Percentiles rank a stretch among this genome's conserved stretches.
Evolutionary conservation across 2,329 filamentous ascomycete species (phyloP).

Genomic region (Eurotiales sp.): DNA sequence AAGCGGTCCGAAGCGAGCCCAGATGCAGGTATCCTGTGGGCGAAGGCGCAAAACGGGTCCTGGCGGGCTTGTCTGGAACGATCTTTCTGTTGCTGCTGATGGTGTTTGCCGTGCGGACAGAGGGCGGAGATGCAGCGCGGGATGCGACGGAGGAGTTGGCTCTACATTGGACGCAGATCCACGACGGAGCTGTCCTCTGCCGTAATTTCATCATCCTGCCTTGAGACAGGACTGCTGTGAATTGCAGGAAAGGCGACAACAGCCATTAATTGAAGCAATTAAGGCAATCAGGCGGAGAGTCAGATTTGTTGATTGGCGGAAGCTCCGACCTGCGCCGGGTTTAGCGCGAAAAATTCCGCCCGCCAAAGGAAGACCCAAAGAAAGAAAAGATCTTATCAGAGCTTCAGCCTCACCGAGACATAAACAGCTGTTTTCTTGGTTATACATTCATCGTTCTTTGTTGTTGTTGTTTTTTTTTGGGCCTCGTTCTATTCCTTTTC

Average conservation of each 20-base stretch:
- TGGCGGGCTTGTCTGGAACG: constrained; percentile 54
- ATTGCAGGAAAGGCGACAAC: too few relatives aligned
- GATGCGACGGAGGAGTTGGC: constrained; percentile 27
- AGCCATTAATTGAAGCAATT: too few relatives aligned
- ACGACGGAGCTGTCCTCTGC: constrained; percentile 23
- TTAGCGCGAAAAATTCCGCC: constrained; percentile 10
- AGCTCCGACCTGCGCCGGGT: constrained; percentile 5
- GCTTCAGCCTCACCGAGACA: neutral
- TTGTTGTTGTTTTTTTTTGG: neutral
- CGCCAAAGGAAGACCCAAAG: neutral
- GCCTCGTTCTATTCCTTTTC: neutral
- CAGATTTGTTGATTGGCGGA: neutral
- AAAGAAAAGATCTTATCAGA: constrained; percentile 12
- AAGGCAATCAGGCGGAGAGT: too few relatives aligned
- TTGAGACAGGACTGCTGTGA: neutral
- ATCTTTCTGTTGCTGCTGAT: constrained; percentile 32
- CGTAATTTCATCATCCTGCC: constrained; percentile 4
- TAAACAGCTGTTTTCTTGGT: neutral
- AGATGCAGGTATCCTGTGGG: constrained; percentile 92
- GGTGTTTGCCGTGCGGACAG: constrained; percentile 18
- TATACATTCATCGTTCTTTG: neutral
- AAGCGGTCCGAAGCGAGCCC: constrained; percentile 82
- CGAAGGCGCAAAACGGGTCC: constrained; percentile 90
- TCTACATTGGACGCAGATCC: constrained; percentile 36
- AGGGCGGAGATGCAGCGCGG: constrained; percentile 20